Base-by-base conservation (phyloP, 495 filamentous ascomycete species). In the Aspergillus bridgeri region DNA sequence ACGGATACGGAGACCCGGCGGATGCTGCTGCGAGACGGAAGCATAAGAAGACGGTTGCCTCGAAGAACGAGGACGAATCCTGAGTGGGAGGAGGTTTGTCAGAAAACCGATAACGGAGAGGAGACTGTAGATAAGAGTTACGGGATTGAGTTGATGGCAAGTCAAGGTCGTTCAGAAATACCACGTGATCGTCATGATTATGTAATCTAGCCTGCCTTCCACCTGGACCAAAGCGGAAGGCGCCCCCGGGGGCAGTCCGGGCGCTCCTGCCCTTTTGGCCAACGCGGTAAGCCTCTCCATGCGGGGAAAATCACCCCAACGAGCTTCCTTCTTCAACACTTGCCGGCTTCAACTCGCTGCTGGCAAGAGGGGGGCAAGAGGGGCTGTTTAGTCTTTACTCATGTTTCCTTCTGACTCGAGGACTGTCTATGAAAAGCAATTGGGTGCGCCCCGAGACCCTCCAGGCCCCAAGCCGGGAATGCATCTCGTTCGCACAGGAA, bases 1-100 rank as follows among this genome's bases (percentile, higher is more conserved):
- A 89, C 59, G 85, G 85, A 17, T 83, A 81, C 61, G 69, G 71
- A 21, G 84, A 86, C 68, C 73, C 69, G 11, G 64, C 74, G 8
- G 69, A 71, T 44, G 57, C 64, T 33, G 65, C 57, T 17, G 53
- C 63, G 65, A 67, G 71, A 58, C 68, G 63, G 51, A 71, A 67
- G 64, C 64, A 54, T 54, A 68, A 65, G 51, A 66, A 65, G 29
- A 73, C 62, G 25, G 60, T 56, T 20, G 33, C 46, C 7, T 18
- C 54, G 52, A 68, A 71, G 63, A 60, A 61, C 25, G 47, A 59
- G 18, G 60, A 69, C 27, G 43, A 47, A 24, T 46, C 29, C 29
- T 54, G 43, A 59, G 48, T 42, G 22, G 48, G 48, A 27, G n/a
- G 21, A 50, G 15, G n/a, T n/a, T n/a, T n/a, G n/a, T n/a, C n/a